Evolutionary conservation across 768 basidiomycete genomes (phyloP).

Genomic region (Ramaria rubella): DNA sequence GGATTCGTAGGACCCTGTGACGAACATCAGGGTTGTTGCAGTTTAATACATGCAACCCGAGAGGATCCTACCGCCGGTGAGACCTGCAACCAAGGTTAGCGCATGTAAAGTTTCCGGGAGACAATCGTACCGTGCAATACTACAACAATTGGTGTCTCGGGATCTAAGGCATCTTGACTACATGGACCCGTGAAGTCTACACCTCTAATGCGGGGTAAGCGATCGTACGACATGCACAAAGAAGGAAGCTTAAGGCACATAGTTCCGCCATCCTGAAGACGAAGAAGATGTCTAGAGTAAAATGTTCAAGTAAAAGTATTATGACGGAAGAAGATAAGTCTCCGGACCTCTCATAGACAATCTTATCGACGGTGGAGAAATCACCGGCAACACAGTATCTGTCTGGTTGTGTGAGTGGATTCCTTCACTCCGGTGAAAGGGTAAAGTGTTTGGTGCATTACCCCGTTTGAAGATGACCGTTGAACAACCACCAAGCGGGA

Average conservation of each 20-base stretch:
- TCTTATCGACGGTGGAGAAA: conserved; percentile 48
- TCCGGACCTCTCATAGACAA: conserved; percentile 50
- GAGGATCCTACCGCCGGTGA: conserved; percentile 34
- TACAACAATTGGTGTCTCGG: conserved; percentile 38
- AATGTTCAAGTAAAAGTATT: neutral
- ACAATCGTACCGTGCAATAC: conserved; percentile 31
- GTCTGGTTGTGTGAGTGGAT: neutral
- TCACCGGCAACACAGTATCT: conserved; percentile 51
- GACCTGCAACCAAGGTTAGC: conserved; percentile 3
- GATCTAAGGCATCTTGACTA: conserved; percentile 22
- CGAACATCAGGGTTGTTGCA: conserved; percentile 25
- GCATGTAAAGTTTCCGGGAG: neutral
- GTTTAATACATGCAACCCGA: conserved; percentile 19
- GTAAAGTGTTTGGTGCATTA: too few relatives aligned
- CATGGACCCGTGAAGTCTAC: conserved; percentile 49
- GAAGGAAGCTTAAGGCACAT: conserved; percentile 36
- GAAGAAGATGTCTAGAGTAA: conserved; percentile 38
- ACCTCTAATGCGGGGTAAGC: conserved; percentile 36
- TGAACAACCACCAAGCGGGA: conserved; percentile 46
- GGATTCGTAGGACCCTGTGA: conserved; percentile 75
- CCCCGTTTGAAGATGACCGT: conserved; percentile 59
- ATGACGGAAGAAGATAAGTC: conserved; percentile 14
- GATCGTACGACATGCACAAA: neutral
- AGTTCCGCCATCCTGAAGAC: conserved; percentile 56
- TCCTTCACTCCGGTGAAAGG: neutral